A percentile compares a stretch with the other conserved stretches of the same genome.
Evolutionary conservation across 2,329 filamentous ascomycete genomes (phyloP).

Genomic region (Simplicillium sp.): DNA sequence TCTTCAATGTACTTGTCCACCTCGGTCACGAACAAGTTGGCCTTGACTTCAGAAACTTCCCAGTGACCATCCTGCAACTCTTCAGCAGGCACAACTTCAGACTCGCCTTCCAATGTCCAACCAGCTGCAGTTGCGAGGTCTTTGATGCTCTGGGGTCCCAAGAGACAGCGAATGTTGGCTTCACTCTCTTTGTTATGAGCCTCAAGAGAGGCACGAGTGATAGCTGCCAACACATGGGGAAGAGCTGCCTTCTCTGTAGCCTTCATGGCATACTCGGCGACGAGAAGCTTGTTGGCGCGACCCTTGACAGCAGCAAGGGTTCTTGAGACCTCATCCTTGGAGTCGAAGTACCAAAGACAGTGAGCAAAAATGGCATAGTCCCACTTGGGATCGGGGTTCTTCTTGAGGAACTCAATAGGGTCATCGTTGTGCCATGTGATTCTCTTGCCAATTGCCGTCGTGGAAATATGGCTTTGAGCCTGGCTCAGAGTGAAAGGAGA

Average conservation of each 20-base stretch:
- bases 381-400: constrained; percentile 18
- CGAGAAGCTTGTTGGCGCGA: constrained; percentile 10
- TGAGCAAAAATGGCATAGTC: constrained; percentile 39
- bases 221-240: constrained; percentile 42
- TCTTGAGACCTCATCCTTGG: constrained; percentile 15
- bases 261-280: constrained; percentile 19
- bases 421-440: constrained; percentile 33
- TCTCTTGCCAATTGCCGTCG: constrained; percentile 25
- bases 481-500: constrained; percentile 38
- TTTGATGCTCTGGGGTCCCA: constrained; percentile 31
- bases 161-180: constrained; percentile 36
- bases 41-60: constrained; percentile 28
- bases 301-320: constrained; percentile 13
- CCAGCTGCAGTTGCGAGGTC: constrained; percentile 22
- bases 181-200: constrained; percentile 23
- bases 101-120: constrained; percentile 26
- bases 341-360: constrained; percentile 44
- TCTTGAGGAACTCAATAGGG: constrained; percentile 23
- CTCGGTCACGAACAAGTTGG: constrained; percentile 18
- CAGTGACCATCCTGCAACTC: constrained; percentile 35
- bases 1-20: constrained; percentile 17
- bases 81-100: constrained; percentile 21
- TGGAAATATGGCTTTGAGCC: constrained; percentile 34
- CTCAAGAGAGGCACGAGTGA: constrained; percentile 34
- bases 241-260: constrained; percentile 25